Conservation (phyloP, 2,329 filamentous ascomycete genomes). For the Ceratocystis ficicola region DNA sequence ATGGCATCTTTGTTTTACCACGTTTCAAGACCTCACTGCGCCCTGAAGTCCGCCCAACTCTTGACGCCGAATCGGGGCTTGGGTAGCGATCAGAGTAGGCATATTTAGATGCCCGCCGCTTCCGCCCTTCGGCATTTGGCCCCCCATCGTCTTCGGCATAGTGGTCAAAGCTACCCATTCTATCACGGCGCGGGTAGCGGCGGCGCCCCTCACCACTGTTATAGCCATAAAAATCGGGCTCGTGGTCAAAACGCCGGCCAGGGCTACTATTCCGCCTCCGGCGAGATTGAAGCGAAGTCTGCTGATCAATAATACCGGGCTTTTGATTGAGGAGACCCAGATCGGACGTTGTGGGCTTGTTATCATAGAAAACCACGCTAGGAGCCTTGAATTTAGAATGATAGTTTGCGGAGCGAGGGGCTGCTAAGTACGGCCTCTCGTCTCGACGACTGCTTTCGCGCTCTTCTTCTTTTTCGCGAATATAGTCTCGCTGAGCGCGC, state of each 20-base stretch:
- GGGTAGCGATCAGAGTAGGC: conserved; percentile 3
- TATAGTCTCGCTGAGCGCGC: conserved; percentile 9
- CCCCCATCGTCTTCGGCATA: conserved; percentile 30
- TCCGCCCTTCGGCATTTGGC: conserved; percentile 31
- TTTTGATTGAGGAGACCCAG: conserved; percentile 4
- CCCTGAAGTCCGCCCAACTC: conserved; percentile 38
- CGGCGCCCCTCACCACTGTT: conserved; percentile 28
- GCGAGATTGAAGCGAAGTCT: conserved; percentile 16
- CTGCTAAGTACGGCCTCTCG: neutral
- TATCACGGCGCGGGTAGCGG: conserved; percentile 33
- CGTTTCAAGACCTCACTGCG: conserved; percentile 60
- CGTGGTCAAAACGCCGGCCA: conserved; percentile 5
- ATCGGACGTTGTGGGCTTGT: conserved; percentile 13
- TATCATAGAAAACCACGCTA: conserved; percentile 18
- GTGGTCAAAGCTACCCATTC: conserved; percentile 18
- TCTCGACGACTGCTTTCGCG: neutral
- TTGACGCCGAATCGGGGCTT: neutral
- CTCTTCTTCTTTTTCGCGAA: conserved; percentile 16
- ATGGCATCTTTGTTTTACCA: conserved; percentile 81
- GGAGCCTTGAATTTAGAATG: conserved; percentile 13
- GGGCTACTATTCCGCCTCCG: conserved; percentile 6
- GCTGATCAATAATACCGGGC: conserved; percentile 6
- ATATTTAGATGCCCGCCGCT: conserved; percentile 7
- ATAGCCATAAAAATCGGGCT: neutral
- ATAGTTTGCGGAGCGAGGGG: conserved; percentile 9